A percentile compares a stretch with the other conserved stretches of the same genome.
Conservation (phyloP, 176 grass and related monocot genomes). For the Oropetium thomaeum region DNA sequence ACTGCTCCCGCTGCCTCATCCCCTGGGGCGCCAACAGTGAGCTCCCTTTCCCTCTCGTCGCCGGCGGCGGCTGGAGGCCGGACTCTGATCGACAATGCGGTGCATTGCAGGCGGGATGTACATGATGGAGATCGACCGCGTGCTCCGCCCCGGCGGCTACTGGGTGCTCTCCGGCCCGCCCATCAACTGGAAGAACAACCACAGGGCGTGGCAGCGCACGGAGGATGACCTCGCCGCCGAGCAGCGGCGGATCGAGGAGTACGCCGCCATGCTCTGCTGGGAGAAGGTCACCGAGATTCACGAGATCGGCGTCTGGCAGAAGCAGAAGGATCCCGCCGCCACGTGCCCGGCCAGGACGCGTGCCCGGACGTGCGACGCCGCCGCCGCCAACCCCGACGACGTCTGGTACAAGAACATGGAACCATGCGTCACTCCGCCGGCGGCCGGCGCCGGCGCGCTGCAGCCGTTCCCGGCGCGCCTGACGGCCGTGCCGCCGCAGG, state of each 20-base stretch:
- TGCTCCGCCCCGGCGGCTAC: constrained; percentile 81
- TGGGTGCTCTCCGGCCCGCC: constrained; percentile 94
- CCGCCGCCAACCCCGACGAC: constrained; percentile 62
- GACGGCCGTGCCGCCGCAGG: constrained; percentile 50
- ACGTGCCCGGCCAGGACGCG: constrained; percentile 32
- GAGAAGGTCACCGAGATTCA: constrained; percentile 73
- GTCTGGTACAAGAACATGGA: constrained; percentile 97
- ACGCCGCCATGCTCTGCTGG: constrained; percentile 76
- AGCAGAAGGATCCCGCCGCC: constrained; percentile 44
- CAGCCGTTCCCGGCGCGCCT: constrained; percentile 66
- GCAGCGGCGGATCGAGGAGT: constrained; percentile 71
- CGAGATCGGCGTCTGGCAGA: constrained; percentile 77
- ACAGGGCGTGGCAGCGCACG: constrained; percentile 56
- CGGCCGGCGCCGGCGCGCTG: constrained; percentile 35
- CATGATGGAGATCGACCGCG: constrained; percentile 93
- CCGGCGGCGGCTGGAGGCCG: background rate
- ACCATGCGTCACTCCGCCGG: constrained; percentile 47
- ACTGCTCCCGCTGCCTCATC: constrained; percentile 94
- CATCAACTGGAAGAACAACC: constrained; percentile 77
- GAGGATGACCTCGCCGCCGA: constrained; percentile 68
- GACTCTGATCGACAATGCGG: too few species aligned
- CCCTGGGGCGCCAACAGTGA: constrained; percentile 75
- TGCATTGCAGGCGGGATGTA: constrained; percentile 64
- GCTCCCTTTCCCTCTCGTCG: background rate
- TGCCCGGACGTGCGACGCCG: constrained; percentile 39